A percentile compares a stretch with the other conserved stretches of the same genome.
These are phyloP conservation scores for Plenodomus biglobosus DNA, from an alignment of 2,329 filamentous ascomycete genomes.

Conservation along the genomic window DNA sequence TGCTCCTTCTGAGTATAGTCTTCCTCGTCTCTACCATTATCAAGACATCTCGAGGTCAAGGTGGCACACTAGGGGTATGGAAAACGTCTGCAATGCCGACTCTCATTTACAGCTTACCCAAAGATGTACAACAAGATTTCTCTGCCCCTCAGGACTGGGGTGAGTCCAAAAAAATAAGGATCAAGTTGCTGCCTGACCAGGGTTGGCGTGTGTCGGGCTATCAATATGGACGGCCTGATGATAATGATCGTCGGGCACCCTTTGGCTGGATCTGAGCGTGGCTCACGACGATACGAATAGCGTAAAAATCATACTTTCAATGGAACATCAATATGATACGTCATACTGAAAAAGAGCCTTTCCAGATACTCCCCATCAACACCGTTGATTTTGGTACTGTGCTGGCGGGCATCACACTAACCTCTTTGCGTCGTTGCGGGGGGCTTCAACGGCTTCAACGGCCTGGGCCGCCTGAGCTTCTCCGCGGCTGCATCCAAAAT, in stretches of 20 bases:
- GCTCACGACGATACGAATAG: no score
- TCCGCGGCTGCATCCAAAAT: no score
- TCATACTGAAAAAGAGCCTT: no score
- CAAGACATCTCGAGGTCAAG: neutral
- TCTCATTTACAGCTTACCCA: slow-evolving; percentile 13
- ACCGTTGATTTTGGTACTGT: no score
- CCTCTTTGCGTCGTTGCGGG: no score
- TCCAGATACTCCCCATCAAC: no score
- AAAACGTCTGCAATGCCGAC: slow-evolving; percentile 24
- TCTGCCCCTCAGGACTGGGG: neutral
- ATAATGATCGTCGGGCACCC: neutral
- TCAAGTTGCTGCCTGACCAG: slow-evolving; percentile 11
- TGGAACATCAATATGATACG: no score
- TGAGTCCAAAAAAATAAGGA: slow-evolving; percentile 5
- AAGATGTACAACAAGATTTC: slow-evolving; percentile 3
- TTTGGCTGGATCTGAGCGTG: slow-evolving; percentile 11
- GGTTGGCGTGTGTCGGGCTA: slow-evolving; percentile 19
- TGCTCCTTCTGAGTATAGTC: slow-evolving; percentile 22
- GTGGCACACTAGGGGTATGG: slow-evolving; percentile 15
- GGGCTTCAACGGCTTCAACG: no score
- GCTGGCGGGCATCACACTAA: no score
- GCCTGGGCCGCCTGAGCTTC: no score
- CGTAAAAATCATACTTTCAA: no score
- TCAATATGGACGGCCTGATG: neutral
- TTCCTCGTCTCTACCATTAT: slow-evolving; percentile 27